Base-by-base conservation (phyloP, 2,329 filamentous ascomycete genomes). In the Tothia fuscella region DNA sequence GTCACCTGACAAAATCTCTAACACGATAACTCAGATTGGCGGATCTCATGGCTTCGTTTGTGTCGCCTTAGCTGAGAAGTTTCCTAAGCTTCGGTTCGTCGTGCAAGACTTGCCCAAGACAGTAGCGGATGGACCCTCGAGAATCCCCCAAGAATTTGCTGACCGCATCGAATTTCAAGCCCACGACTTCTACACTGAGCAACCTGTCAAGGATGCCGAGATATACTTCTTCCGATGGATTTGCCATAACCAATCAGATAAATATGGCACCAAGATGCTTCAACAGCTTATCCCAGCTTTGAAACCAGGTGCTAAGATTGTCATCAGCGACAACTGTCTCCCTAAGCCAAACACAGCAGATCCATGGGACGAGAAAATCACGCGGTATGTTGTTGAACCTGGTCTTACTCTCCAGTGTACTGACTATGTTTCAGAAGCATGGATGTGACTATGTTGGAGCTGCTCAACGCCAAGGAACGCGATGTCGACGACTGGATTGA, bases 171-270 rank as follows among this genome's bases (percentile, higher is more conserved):
- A 41, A 14, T 60, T 59, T 20, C 40, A 50, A 26, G 44, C 43
- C 9, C 51, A 60, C 19, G 55, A 60, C 33, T 60, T 59, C 49
- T 60, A 59, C 45, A 51, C 41, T 1, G 41, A 46, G 2, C 57
- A 61, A 21, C 47, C 51, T 1, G 42, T 57, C 28, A 48, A 49
- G 6, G 51, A 48, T 6, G 57, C 56, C 2, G 56, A 56, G 26
- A 53, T 57, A 19, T 60, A 59, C 43, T 56, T 58, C 26, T 42
- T 60, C 6, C 47, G 52, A 10, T 50, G 54, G 36, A 53, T 60
- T 12, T 42, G 59, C 38, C 57, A 61, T 38, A 56, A 60, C 41
- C 59, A 56, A 56, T 44, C 49, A 0, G 52, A 58, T 37, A 50
- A 51, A 6, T 51, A 56, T 26, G 51, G 50, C 13, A 40, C 57